Base-by-base conservation (phyloP, 129 eudicot species). In the Erigeron canadensis region DNA sequence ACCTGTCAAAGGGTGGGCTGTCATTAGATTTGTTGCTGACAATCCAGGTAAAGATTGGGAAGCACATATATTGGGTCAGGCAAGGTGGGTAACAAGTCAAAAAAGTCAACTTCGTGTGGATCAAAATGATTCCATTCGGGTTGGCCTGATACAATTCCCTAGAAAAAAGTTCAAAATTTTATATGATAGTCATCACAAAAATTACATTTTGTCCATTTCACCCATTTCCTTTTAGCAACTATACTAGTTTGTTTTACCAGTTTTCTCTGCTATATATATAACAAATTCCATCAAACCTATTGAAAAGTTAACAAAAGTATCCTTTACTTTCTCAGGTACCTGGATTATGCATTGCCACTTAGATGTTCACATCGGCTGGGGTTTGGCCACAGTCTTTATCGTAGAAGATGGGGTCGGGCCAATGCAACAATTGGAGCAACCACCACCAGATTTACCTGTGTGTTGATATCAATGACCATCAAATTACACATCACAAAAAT, bases 331-430 rank as follows among this genome's bases (percentile, higher is more conserved):
- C 28, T 57, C 80, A 92, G 98, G 96, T 71, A 93, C 85, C 5
- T 92, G 98, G 98, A 47, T 92, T 8, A 67, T 92, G 98, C 98
- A 92, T 41, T 92, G 98, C 70, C 96, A 94, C 84, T 85, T 94
- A 83, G 98, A 94, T 65, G 97, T 89, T 70, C 98, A 89, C 77
- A 89, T 89, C 10, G 80, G 87, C 1, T 94, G 98, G 97, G 98
- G 98, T 63, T 41, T 94, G 59, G 98, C 98, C 15, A 94, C 65
- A 75, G 90, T 88, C 0, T 94, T 94, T 69, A 6, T 94, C 2
- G 98, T 94, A 15, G 98, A 89, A 21, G 80, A 94, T 59, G 98
- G 98, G 56, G 76, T 73, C 28, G 95, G 87, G 18, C 83, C 83
- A 55, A 43, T 84, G 71, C 84, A 89, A 76, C 56, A 83, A 28